phyloP scores from a whole-genome alignment of 352 stramenopile genomes.

The Phytophthora ohioensis region DNA sequence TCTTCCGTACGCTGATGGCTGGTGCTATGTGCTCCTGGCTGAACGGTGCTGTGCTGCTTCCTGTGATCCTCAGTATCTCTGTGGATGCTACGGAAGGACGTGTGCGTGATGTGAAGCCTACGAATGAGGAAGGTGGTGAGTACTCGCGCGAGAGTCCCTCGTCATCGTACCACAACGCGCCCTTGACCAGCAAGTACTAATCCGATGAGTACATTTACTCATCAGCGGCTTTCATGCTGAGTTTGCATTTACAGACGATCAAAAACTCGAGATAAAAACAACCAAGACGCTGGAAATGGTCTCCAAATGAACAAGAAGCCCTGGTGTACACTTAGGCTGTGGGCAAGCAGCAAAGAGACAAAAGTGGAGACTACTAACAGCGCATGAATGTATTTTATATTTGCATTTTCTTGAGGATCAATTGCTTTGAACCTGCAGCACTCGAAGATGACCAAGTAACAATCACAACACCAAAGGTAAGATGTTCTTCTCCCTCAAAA shows the following conservation, averaged over 20 bases:
- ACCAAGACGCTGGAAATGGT: constrained; percentile 18
- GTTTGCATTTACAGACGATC: not conserved
- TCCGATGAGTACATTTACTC: not conserved
- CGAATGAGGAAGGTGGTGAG: constrained; percentile 49
- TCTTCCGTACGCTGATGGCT: constrained; percentile 56
- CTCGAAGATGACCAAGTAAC: not conserved
- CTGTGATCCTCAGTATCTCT: constrained; percentile 54
- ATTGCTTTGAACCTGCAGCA: not conserved
- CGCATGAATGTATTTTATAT: constrained; percentile 52
- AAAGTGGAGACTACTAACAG: constrained; percentile 22
- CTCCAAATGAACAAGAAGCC: constrained; percentile 27
- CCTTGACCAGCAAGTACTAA: constrained; percentile 33
- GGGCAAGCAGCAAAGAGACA: constrained; percentile 23
- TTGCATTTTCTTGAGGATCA: constrained; percentile 32
- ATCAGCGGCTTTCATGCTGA: not conserved
- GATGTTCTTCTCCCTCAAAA: constrained; percentile 12
- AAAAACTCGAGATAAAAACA: not conserved
- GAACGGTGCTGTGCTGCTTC: constrained; percentile 47
- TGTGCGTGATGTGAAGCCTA: constrained; percentile 46
- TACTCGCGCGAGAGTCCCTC: constrained; percentile 45
- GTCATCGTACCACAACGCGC: constrained; percentile 40
- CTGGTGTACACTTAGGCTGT: constrained; percentile 27
- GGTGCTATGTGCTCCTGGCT: constrained; percentile 47
- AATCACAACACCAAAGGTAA: constrained; percentile 6
- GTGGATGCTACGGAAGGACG: constrained; percentile 52